Evolutionary conservation across 2,329 filamentous ascomycete genomes (phyloP), one percentile per base, ranked within the genome.

Genomic region (Cylindrodendrum hubeiense): DNA sequence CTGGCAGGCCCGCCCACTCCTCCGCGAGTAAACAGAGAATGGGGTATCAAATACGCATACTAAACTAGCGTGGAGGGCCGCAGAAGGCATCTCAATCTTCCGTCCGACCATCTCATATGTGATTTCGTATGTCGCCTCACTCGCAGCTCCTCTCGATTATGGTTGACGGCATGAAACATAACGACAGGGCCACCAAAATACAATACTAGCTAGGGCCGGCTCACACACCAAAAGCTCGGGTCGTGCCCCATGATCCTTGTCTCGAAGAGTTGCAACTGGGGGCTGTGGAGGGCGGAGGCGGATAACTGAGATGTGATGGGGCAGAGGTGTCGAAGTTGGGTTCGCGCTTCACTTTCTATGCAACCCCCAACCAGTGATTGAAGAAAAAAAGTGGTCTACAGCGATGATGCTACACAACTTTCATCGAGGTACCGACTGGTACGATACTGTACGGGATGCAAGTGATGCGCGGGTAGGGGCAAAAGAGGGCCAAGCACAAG

Each of bases 401-500:
- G 28, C 12, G 26, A 50, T 22, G 28, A 30, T 50, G n/a, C 47
- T 33, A 33, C 47, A 50, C n/a, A 33, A 33, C 19, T 30, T 15
- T 50, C n/a, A 21, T 28, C 46, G 51, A 41, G 22, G 34, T 19
- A 50, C n/a, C 17, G 15, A 39, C 46, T 33, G 46, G 34, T 30
- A 22, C 33, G 28, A 34, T 22, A 10, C 26, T 49, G 53, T n/a
- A 47, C 21, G 12, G 24, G 46, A 59, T 51, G 47, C 39, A 52
- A 52, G 49, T 44, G 57, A 60, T 60, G 57, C 17, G 49, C 57
- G 47, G 28, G 57, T 46, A 60, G 39, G 49, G 57, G 22, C 22
- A 19, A 49, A 49, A 26, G 41, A 54, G 22, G 58, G 30, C 33
- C 24, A 41, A 24, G n/a, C 34, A 22, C 33, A 49, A 37, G 46